phyloP scores from a whole-genome alignment of 2,329 filamentous ascomycete species.

The Aureobasidium sp. region DNA sequence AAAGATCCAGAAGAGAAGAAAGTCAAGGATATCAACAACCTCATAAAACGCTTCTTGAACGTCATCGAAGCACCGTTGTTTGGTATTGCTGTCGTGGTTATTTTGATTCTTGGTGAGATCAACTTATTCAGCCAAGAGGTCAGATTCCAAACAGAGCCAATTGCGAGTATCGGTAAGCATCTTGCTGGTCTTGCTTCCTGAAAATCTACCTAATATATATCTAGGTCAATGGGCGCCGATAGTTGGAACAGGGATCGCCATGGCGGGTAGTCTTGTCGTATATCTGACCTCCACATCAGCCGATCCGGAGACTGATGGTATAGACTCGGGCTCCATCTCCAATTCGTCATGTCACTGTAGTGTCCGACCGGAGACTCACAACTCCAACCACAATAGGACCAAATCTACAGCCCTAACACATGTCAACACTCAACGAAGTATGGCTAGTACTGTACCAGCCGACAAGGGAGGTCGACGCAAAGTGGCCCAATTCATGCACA shows the following conservation, averaged over 20 bases:
- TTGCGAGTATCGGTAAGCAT: slow-evolving; percentile 63
- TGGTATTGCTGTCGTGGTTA: slow-evolving; percentile 62
- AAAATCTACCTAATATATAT: neutral
- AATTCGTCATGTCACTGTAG: neutral
- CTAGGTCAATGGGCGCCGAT: slow-evolving; percentile 67
- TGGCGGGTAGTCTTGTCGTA: slow-evolving; percentile 65
- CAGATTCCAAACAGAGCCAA: slow-evolving; percentile 66
- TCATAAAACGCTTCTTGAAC: slow-evolving; percentile 40
- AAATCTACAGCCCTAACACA: neutral
- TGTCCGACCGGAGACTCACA: neutral
- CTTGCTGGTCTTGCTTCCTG: neutral
- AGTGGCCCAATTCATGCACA: slow-evolving; percentile 54
- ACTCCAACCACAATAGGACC: neutral
- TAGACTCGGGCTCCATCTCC: neutral
- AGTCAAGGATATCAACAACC: slow-evolving; percentile 50
- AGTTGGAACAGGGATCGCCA: slow-evolving; percentile 63
- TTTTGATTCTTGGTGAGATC: slow-evolving; percentile 67
- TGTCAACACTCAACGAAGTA: neutral
- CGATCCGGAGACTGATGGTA: neutral
- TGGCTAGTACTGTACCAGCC: slow-evolving; percentile 2
- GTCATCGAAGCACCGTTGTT: slow-evolving; percentile 67
- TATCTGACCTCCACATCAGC: slow-evolving; percentile 45
- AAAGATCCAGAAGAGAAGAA: slow-evolving; percentile 24
- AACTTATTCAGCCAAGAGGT: slow-evolving; percentile 70
- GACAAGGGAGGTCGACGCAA: slow-evolving; percentile 43